A percentile compares a stretch with the other conserved stretches of the same genome.
phyloP scores from a whole-genome alignment of 2,329 filamentous ascomycete species.

The Aureobasidium namibiae region DNA sequence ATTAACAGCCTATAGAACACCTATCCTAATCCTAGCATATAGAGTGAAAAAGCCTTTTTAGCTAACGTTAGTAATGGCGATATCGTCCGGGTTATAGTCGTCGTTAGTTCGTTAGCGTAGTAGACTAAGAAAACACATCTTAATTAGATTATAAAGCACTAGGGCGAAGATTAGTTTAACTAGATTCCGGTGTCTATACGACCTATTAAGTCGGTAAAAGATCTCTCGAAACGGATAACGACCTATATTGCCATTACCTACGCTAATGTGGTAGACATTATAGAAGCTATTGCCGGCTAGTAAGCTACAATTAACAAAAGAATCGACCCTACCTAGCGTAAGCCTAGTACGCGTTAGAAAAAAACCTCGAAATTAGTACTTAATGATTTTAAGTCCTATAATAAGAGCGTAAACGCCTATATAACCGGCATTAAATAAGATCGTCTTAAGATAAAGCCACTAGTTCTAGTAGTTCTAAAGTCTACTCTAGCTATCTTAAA shows the following conservation, averaged over 20 bases:
- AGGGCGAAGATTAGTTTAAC: neutral
- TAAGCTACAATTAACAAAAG: too few species aligned
- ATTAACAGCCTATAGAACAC: neutral
- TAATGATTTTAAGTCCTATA: too few species aligned
- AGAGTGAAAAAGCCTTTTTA: neutral
- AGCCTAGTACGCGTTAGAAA: too few species aligned
- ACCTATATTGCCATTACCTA: neutral
- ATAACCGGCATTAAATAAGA: too few species aligned
- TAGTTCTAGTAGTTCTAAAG: too few species aligned
- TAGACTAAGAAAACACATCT: neutral
- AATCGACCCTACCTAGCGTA: too few species aligned
- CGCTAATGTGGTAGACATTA: neutral
- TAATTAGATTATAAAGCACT: neutral
- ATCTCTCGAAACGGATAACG: neutral
- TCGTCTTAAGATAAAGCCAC: too few species aligned
- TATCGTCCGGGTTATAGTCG: neutral
- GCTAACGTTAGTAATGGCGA: neutral
- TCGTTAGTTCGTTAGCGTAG: neutral
- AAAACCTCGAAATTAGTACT: too few species aligned
- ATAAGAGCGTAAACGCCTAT: too few species aligned
- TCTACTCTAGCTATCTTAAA: too few species aligned
- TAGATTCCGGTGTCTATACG: neutral
- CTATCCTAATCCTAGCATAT: neutral
- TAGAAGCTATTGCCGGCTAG: neutral
- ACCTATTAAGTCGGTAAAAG: neutral